Percentiles rank a stretch among this genome's conserved stretches.
phyloP scores from a whole-genome alignment of 148 eudicot genomes.

The Arctostaphylos glauca region DNA sequence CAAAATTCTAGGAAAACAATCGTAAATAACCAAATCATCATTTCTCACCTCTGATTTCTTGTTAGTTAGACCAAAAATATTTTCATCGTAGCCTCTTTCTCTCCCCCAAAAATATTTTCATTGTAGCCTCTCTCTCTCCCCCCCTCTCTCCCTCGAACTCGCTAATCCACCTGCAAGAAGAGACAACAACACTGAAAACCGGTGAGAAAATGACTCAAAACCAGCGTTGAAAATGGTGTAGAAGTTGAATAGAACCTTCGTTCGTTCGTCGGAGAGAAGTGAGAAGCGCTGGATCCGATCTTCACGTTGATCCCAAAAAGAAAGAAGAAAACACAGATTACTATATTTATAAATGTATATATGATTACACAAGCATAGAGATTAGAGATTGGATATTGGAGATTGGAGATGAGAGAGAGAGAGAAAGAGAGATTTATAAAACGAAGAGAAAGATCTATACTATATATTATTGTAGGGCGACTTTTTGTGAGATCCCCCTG shows the following conservation, averaged over 20 bases:
- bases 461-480: too few relatives aligned
- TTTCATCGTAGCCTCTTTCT: not conserved
- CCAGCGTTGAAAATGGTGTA: constrained; percentile 6
- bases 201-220: not conserved
- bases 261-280: constrained; percentile 2
- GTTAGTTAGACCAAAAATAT: not conserved
- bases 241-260: constrained; percentile 11
- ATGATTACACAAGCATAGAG: not conserved
- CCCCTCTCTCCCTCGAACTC: constrained; percentile 7
- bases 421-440: not conserved
- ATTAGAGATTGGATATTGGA: too few relatives aligned
- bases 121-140: not conserved
- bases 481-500: too few relatives aligned
- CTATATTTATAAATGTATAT: not conserved
- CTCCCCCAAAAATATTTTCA: too few relatives aligned
- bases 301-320: constrained; percentile 48
- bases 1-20: not conserved
- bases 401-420: not conserved
- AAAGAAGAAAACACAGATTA: not conserved
- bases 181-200: constrained; percentile 3
- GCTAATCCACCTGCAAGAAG: constrained; percentile 25
- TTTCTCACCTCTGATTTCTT: constrained; percentile 13
- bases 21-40: not conserved
- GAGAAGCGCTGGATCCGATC: constrained; percentile 55
- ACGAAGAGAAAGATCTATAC: not conserved